Percentiles rank a stretch among this genome's conserved stretches.
phyloP scores from a whole-genome alignment of 176 grass and related monocot species.

The Rhynchospora pubera region DNA sequence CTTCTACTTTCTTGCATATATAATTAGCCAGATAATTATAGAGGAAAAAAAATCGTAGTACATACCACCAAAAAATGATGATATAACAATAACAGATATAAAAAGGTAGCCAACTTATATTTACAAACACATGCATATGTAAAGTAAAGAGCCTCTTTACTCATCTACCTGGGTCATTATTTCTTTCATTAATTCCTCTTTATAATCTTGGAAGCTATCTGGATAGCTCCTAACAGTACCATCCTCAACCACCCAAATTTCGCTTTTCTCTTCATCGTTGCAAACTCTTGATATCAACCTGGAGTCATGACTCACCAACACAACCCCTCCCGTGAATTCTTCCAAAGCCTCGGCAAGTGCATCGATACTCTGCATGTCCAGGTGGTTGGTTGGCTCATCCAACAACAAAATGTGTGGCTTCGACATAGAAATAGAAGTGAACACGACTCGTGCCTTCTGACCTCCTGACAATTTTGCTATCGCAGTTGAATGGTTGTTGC shows the following conservation, averaged over 20 bases:
- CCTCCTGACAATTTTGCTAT: slow-evolving; percentile 93
- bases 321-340: slow-evolving; percentile 89
- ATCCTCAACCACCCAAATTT: slow-evolving; percentile 96
- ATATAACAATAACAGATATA: slow-evolving; percentile 24
- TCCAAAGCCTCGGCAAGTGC: slow-evolving; percentile 84
- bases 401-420: slow-evolving; percentile 84
- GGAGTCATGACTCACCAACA: slow-evolving; percentile 87
- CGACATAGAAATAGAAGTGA: slow-evolving; percentile 97
- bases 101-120: slow-evolving; percentile 23
- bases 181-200: slow-evolving; percentile 86
- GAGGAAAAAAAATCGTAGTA: background rate
- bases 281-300: slow-evolving; percentile 86
- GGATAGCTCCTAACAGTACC: slow-evolving; percentile 74
- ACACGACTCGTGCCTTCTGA: slow-evolving; percentile 84
- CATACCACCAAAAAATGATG: background rate
- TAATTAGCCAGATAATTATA: background rate
- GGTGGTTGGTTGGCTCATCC: slow-evolving; percentile 97
- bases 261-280: slow-evolving; percentile 69
- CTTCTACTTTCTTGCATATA: slow-evolving; percentile 44
- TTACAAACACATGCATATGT: background rate
- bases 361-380: slow-evolving; percentile 99
- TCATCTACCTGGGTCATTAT: slow-evolving; percentile 86
- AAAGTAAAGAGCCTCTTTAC: slow-evolving; percentile 14
- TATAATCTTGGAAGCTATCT: slow-evolving; percentile 84
- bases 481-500: slow-evolving; percentile 98